Evolutionary conservation across 2,329 filamentous ascomycete genomes (phyloP), one percentile per base, ranked within the genome.

Genomic region (Fusarium cicatricum): DNA sequence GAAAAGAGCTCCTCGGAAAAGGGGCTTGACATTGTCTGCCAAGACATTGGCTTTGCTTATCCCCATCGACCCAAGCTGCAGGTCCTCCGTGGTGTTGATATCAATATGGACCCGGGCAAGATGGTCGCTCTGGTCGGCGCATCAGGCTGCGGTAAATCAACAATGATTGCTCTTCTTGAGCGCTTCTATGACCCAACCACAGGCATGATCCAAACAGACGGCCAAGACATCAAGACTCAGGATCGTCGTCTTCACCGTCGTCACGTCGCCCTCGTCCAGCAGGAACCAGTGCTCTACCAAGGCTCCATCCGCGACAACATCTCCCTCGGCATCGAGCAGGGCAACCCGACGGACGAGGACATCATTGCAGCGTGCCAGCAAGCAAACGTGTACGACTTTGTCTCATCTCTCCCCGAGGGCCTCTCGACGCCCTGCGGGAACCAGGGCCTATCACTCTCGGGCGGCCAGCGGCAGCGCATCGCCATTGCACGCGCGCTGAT

Each of bases 401-500:
- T 87, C 26, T 70, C 75, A 1, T 80, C 79, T 1, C 75, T 87
- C 0, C 83, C 85, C 2, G 75, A 89, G 52, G 85, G 85, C 1
- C 86, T 90, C 49, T 75, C 80, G 2, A 89, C 88, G 0, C 75
- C 80, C 1, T 88, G 89, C 17, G 89, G 89, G 2, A 83, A 88
- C 62, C 83, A 84, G 42, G 89, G 89, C 0, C 83, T 88, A 15
- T 86, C 88, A 54, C 76, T 92, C 2, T 90, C 87, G 1, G 90
- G 90, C 19, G 90, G 90, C 1, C 89, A 92, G 70, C 79, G 88
- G 8, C 89, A 92, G 70, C 84, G 88, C 17, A 82, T 91, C 29
- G 88, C 89, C 9, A 92, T 92, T 58, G 90, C 89, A 0, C 80
- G 90, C 8, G 87, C 87, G 11, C 86, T 92, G 23, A 80, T 92